A percentile compares a stretch with the other conserved stretches of the same genome.
Evolutionary conservation across 2,329 filamentous ascomycete genomes (phyloP).

Genomic region (Sporothrix euskadiensis): DNA sequence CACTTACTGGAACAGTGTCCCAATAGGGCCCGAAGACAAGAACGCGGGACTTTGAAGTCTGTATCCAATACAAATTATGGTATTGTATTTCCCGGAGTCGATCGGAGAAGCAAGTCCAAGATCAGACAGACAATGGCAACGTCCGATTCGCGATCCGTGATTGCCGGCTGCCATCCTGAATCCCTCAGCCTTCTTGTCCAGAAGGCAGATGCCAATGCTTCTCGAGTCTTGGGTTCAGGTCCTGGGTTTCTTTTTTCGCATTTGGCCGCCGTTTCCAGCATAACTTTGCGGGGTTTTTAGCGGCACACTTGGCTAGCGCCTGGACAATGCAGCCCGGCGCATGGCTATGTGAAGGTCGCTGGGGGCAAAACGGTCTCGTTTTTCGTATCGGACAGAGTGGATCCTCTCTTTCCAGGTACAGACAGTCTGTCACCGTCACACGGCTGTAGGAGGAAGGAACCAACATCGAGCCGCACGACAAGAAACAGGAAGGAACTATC

Average conservation of each 20-base stretch:
- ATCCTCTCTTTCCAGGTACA: not conserved
- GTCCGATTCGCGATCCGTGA: not conserved
- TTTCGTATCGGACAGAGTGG: constrained; percentile 22
- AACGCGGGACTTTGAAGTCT: constrained; percentile 1
- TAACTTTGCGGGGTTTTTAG: constrained; percentile 17
- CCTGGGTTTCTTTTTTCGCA: not conserved
- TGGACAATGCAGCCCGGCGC: not conserved
- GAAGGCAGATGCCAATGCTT: not conserved
- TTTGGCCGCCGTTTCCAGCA: not conserved
- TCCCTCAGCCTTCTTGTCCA: not conserved
- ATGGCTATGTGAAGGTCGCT: not conserved
- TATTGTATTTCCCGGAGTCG: not conserved
- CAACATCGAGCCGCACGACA: not conserved
- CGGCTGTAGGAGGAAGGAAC: not conserved
- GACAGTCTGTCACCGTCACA: not conserved
- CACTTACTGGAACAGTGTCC: not conserved
- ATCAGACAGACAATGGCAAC: not conserved
- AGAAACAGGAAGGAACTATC: not conserved
- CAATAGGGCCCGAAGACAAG: constrained; percentile 17
- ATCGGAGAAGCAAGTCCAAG: not conserved
- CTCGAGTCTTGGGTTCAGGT: not conserved
- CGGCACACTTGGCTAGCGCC: constrained; percentile 5
- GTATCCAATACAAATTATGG: not conserved
- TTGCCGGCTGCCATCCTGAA: not conserved
- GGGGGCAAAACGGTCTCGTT: constrained; percentile 15